Base-by-base conservation (phyloP, 495 filamentous ascomycete species). In the Halenospora varia region DNA sequence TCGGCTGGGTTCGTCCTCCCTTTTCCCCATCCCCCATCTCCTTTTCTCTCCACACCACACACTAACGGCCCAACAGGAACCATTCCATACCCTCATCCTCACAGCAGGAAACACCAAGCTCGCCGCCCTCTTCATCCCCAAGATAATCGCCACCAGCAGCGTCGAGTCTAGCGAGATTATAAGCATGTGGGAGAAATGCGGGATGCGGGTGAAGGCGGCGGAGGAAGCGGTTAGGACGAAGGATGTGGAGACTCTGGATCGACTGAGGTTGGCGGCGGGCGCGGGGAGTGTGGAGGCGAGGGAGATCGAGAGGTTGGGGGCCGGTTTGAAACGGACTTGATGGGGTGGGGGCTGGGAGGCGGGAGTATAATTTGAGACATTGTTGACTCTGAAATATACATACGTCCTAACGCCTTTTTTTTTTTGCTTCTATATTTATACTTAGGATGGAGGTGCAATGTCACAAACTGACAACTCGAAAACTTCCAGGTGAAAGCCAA, bases 151-250 rank as follows among this genome's bases (percentile, higher is more conserved):
- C 13, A 35, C 29, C 82, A 48, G 48, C 60, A 0, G 19, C 49
- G 11, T 35, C 63, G 15, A 62, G 40, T 53, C 60, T 4, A 76
- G 75, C 2, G 88, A 91, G 55, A 76, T 86, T 26, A 84, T 96
- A 51, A 85, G 89, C 65, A 96, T 97, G 94, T 97, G 90, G 82
- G 82, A 95, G 62, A 96, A 96, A 73, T 97, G 95, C 69, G 92
- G 92, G 22, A 83, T 95, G 83, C 78, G 92, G 24, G 82, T 88
- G 20, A 90, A 92, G 74, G 94, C 95, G 10, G 95, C 86, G 15
- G 92, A 97, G 72, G 94, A 97, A 73, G 92, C 94, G 35, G 80
- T 90, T 41, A 88, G 83, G 76, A 77, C 77, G 52, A 96, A 88
- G 72, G 90, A 97, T 70, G 68, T 84, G 51, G 84, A 85, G 62